Base-by-base conservation (phyloP, 495 filamentous ascomycete species). In the Xylaria telfairii region DNA sequence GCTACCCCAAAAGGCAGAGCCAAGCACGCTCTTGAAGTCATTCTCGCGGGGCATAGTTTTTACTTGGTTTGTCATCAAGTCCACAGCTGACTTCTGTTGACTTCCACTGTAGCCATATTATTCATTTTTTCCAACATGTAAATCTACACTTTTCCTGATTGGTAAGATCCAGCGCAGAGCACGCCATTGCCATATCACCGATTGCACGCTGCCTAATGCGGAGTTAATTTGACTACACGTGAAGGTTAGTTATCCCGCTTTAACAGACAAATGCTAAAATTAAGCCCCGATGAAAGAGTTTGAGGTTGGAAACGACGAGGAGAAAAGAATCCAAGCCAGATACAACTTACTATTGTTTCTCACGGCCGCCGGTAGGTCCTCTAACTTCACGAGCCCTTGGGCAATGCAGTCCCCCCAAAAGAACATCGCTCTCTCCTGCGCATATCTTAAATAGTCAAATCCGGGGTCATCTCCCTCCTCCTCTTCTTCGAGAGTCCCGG, bases 371-470 rank as follows among this genome's bases (percentile, higher is more conserved):
- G 93, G 94, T 73, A 98, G 79, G 47, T 97, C 92, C 49, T 94
- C 91, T 68, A 82, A 80, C 72, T 82, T 85, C 42, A 95, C 83
- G 51, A 97, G 78, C 0, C 92, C 92, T 77, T 97, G 66, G 19
- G 82, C 77, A 46, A 98, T 77, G 69, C 92, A 87, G 80, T 99
- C 96, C 8, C 93, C 93, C 91, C 94, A 94, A 82, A 98, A 96
- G 81, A 98, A 92, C 81, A 93, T 81, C 2, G 93, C 96, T 15
- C 96, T 86, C 75, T 98, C 92, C 81, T 96, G 93, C 17, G 96
- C 89, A 81, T 99, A 98, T 0, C 87, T 89, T 34, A 98, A 82
- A 79, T 98, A 98, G 78, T 99, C 94, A 77, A 99, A 99, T 72
- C 92, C 93, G 0, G 79, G 80, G 2, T 75, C 79, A 8, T 76